Conservation (phyloP, 2,329 filamentous ascomycete genomes). For the Aspergillus melleus region DNA sequence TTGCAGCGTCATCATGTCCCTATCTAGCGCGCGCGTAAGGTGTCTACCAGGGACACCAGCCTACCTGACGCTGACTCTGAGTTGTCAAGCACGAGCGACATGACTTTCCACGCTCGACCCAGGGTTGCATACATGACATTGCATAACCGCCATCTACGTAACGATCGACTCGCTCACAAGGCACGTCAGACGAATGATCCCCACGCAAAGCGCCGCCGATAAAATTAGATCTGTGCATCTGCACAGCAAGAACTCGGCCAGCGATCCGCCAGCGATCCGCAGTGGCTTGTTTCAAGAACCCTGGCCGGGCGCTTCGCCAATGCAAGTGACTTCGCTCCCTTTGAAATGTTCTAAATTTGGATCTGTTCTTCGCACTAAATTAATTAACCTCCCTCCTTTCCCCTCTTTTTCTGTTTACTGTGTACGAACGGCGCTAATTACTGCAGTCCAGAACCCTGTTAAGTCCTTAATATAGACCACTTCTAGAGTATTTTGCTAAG, state of each 20-base stretch:
- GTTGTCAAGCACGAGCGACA: neutral
- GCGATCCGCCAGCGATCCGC: neutral
- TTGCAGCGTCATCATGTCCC: neutral
- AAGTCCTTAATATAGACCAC: neutral
- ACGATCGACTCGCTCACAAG: neutral
- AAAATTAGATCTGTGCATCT: neutral
- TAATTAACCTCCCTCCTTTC: neutral
- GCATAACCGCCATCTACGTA: neutral
- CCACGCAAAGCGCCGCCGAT: neutral
- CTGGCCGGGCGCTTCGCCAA: slow-evolving; percentile 2
- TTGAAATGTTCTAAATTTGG: slow-evolving; percentile 12
- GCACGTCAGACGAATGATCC: neutral
- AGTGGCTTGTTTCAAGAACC: slow-evolving; percentile 4
- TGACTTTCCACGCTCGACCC: neutral
- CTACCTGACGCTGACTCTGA: no score
- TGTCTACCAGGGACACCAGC: neutral
- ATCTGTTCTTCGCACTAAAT: neutral
- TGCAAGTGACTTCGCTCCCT: neutral
- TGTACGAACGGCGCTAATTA: slow-evolving; percentile 1
- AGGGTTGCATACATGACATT: neutral
- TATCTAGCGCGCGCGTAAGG: neutral
- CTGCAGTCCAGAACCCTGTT: neutral
- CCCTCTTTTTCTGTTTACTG: neutral
- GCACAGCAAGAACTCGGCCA: neutral
- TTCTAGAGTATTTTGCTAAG: slow-evolving; percentile 8